Conservation (phyloP, 2,329 filamentous ascomycete species). For the Thermothelomyces thermophilus region DNA sequence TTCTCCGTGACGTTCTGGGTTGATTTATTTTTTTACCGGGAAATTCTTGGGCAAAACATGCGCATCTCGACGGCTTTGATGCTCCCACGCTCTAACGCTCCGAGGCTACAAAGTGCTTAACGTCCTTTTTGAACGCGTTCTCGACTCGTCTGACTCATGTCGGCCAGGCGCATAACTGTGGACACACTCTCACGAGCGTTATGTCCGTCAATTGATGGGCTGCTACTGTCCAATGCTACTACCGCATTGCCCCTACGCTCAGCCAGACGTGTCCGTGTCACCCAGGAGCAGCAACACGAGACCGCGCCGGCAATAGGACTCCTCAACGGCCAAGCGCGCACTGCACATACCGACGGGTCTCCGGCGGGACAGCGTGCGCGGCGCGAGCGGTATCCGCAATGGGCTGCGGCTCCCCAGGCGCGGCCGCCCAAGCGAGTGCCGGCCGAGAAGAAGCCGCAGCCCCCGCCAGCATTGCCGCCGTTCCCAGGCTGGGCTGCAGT, state of each 20-base stretch:
- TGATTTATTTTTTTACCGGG: too few relatives aligned
- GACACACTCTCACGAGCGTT: conserved; percentile 61
- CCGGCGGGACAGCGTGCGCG: not conserved
- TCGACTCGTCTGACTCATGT: conserved; percentile 27
- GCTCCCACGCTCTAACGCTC: not conserved
- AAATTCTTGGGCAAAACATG: not conserved
- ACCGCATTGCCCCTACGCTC: conserved; percentile 22
- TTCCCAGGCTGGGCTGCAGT: not conserved
- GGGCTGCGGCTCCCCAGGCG: not conserved
- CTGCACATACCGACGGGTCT: not conserved
- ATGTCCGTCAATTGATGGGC: conserved; percentile 48
- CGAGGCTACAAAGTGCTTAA: not conserved
- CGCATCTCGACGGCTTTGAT: not conserved
- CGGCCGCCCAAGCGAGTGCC: not conserved
- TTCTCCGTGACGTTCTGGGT: too few relatives aligned
- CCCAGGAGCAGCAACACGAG: not conserved
- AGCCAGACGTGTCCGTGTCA: not conserved
- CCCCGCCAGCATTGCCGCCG: not conserved
- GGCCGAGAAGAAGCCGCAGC: not conserved
- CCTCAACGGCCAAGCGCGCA: not conserved
- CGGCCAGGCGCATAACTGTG: conserved; percentile 33
- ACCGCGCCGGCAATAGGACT: not conserved
- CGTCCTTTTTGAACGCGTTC: not conserved
- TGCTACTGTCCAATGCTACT: conserved; percentile 31
- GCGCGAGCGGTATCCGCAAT: not conserved